These are phyloP conservation scores for Colletotrichum melonis DNA, from an alignment of 2,329 filamentous ascomycete species.

Conservation along the genomic window DNA sequence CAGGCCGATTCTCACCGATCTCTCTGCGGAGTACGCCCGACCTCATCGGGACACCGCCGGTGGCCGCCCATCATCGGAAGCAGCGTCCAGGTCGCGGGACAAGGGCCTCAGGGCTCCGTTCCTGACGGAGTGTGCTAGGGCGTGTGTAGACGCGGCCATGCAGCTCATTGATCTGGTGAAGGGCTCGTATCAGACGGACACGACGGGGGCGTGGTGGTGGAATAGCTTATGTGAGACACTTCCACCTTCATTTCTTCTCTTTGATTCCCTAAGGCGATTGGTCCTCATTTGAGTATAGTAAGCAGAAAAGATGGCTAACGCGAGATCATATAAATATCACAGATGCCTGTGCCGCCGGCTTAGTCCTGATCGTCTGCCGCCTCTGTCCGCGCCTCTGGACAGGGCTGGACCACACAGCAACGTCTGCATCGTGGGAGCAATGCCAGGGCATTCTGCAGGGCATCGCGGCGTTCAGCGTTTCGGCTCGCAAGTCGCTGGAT, in stretches of 20 bases:
- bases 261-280: neutral
- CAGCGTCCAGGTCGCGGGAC: too few species aligned
- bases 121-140: constrained; percentile 42
- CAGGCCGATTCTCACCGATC: constrained; percentile 38
- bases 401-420: neutral
- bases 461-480: neutral
- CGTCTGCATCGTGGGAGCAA: neutral
- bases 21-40: constrained; percentile 31
- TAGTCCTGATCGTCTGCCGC: constrained; percentile 5
- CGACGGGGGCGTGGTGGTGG: constrained; percentile 50
- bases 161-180: constrained; percentile 45
- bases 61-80: neutral
- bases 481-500: constrained; percentile 7
- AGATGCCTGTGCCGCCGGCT: constrained; percentile 3
- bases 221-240: constrained; percentile 49
- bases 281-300: neutral
- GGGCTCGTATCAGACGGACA: constrained; percentile 41
- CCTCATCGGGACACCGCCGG: neutral
- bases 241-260: neutral
- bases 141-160: constrained; percentile 45
- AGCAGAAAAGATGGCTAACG: neutral
- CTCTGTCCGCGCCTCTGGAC: neutral
- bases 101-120: constrained; percentile 1
- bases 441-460: neutral
- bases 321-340: neutral